Base-by-base conservation (phyloP, 2,329 filamentous ascomycete species). In the Aspergillus quadricinctus region DNA sequence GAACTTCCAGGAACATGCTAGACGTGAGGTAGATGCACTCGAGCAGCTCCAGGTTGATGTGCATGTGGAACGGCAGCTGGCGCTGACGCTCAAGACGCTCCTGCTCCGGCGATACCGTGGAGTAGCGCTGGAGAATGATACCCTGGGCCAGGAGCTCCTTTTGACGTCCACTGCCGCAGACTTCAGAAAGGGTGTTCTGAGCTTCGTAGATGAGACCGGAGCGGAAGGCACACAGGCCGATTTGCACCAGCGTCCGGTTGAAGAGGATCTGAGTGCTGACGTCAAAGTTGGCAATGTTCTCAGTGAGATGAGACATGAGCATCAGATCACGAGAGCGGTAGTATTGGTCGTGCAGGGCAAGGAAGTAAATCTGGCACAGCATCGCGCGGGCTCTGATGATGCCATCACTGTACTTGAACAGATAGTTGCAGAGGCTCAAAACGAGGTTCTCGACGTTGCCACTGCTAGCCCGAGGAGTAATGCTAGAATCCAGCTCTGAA, bases 41-140 rank as follows among this genome's bases (percentile, higher is more conserved):
- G 41, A 99, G 85, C 54, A 99, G 85, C 77, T 99, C 94, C 52
- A 99, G 84, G 82, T 99, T 99, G 82, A 99, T 99, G 83, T 99
- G 94, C 92, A 99, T 97, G 81, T 99, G 94, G 87, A 99, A 99
- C 40, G 94, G 94, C 65, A 99, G 84, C 79, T 99, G 94, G 68
- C 94, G 88, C 79, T 97, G 93, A 74, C 94, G 90, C 81, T 99
- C 94, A 41, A 97, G 84, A 64, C 93, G 90, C 80, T 99, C 94
- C 78, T 99, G 94, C 78, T 99, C 94, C 19, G 94, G 94, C 37
- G 92, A 94, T 60, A 99, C 94, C 70, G 96, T 92, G 69, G 86
- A 93, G 80, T 92, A 99, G 66, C 94, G 86, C 80, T 99, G 94
- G 75, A 99, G 94, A 82, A 97, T 96, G 61, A 99, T 91, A 75